Evolutionary conservation across 176 grass and related monocot genomes (phyloP), one percentile per base, ranked within the genome.

Genomic region (Phragmites australis): DNA sequence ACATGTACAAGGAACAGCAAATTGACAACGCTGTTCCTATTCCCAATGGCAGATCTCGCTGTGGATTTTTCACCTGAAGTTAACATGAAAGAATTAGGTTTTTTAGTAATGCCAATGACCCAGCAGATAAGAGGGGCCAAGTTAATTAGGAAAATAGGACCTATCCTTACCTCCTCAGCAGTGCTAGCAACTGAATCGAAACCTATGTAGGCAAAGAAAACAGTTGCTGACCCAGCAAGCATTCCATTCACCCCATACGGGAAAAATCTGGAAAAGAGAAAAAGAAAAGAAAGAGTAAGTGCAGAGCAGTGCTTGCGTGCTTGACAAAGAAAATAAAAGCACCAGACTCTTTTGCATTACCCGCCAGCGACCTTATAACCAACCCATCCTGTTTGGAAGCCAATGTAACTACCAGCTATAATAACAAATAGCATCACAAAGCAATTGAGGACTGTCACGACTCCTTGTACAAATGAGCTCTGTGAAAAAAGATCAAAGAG

Each of bases 201-300:
- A 48, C 92, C 92, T 82, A 94, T 94, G 74, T 92, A 94, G 47
- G 92, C 86, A 77, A 91, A 94, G 84, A 94, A 94, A 27, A 92
- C 87, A 42, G 92, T 94, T 61, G 92, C 92, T 34, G 92, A 94
- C 14, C 89, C 92, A 56, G 89, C 81, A 82, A 94, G 92, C 83
- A 94, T 82, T 79, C 92, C 92, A 31, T 94, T 94, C 16, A 79
- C 73, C 6, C 92, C 92, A 84, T 72, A 94, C 4, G 92, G 92
- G 30, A 94, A 92, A 79, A 92, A 89, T 43, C 92, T 94, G 60
- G 32, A 46, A 62, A n/a, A n/a, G n/a, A n/a, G n/a, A n/a, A n/a
- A n/a, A n/a, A 47, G 12, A 53, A 83, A 5, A 16, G 15, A 62
- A 66, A 62, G 51, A 62, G 12, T 69, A 77, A 77, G 79, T 21